These are phyloP conservation scores for Amaranthus cruentus DNA, from an alignment of 148 eudicot genomes.

Conservation along the genomic window DNA sequence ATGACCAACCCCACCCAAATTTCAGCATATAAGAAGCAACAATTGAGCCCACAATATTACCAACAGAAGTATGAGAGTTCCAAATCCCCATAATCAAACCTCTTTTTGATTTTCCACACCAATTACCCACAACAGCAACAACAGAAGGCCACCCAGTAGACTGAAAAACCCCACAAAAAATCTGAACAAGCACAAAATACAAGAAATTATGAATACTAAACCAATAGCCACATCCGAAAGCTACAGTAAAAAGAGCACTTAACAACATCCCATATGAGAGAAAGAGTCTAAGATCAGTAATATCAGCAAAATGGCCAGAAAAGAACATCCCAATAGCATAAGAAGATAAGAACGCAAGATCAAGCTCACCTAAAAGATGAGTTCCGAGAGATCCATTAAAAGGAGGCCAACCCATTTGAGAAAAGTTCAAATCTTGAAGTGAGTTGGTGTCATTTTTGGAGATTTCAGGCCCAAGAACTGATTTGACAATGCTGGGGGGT, in stretches of 20 bases:
- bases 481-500: conserved; percentile 95
- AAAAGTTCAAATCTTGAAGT: conserved; percentile 18
- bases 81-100: conserved; percentile 94
- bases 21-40: conserved; percentile 71
- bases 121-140: conserved; percentile 78
- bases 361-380: conserved; percentile 93
- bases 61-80: conserved; percentile 88
- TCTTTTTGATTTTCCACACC: conserved; percentile 79
- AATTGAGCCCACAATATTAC: conserved; percentile 80
- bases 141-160: conserved; percentile 99
- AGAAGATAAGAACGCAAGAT: conserved; percentile 70
- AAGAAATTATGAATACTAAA: conserved; percentile 48
- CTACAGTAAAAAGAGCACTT: conserved; percentile 60
- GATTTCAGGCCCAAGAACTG: conserved; percentile 53
- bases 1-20: conserved; percentile 98
- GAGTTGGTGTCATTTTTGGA: conserved; percentile 23
- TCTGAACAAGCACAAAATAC: conserved; percentile 55
- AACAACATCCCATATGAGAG: conserved; percentile 72
- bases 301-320: conserved; percentile 83
- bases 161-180: conserved; percentile 77
- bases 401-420: conserved; percentile 67
- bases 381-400: conserved; percentile 73
- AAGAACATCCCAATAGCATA: conserved; percentile 83
- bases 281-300: conserved; percentile 59
- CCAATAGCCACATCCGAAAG: conserved; percentile 78